Conservation (phyloP, 441 rosid genomes). For the Erysimum cheiri region DNA sequence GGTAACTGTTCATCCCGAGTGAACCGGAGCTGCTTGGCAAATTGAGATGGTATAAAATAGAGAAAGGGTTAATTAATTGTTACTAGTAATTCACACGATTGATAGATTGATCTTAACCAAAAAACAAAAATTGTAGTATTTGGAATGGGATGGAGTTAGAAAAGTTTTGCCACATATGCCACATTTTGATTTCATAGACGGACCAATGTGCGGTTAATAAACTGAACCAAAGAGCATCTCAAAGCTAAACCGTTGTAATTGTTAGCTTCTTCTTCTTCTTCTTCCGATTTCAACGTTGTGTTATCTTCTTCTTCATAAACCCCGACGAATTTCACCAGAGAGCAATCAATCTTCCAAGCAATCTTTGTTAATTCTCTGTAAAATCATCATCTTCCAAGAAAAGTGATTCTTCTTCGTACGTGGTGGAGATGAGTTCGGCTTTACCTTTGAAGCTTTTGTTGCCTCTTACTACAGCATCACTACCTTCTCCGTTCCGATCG, state of each 20-base stretch:
- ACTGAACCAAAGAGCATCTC: not conserved
- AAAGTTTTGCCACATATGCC: no score
- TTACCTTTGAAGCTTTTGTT: slow-evolving; percentile 57
- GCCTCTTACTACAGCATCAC: slow-evolving; percentile 43
- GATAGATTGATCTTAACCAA: no score
- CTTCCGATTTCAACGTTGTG: not conserved
- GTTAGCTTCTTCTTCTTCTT: not conserved
- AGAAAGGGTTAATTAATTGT: not conserved
- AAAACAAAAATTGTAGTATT: no score
- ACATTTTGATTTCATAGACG: no score
- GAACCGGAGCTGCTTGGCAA: not conserved
- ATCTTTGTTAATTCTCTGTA: not conserved
- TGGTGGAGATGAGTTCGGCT: slow-evolving; percentile 48
- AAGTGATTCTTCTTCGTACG: not conserved
- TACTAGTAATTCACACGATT: no score
- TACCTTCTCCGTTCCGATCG: slow-evolving; percentile 39
- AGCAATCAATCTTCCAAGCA: no score
- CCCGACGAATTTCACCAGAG: not conserved
- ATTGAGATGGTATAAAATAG: not conserved
- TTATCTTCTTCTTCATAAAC: not conserved
- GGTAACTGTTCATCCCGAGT: not conserved
- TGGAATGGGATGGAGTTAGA: no score
- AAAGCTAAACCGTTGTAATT: not conserved
- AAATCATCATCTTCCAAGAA: not conserved
- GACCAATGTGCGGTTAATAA: not conserved